Percentiles rank a stretch among this genome's conserved stretches.
Conservation (phyloP, 192 early-diverging fungal genomes). For the Mortierella claussenii region DNA sequence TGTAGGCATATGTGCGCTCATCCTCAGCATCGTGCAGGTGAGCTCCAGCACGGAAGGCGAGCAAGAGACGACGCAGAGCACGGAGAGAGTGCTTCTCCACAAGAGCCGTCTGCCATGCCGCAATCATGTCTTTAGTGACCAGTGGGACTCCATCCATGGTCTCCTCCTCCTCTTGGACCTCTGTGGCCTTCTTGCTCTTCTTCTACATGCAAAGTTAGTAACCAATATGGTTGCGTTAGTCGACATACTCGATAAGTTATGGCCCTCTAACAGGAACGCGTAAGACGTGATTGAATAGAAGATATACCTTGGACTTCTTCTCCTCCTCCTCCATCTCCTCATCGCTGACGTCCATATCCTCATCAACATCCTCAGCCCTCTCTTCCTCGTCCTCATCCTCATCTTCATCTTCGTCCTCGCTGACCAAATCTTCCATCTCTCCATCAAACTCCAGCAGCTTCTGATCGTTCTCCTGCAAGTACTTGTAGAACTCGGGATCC, state of each 20-base stretch:
- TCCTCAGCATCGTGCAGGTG: slow-evolving; percentile 78
- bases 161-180: slow-evolving; percentile 49
- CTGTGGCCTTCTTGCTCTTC: slow-evolving; percentile 39
- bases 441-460: slow-evolving; percentile 83
- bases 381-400: slow-evolving; percentile 47
- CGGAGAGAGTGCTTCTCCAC: slow-evolving; percentile 72
- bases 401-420: slow-evolving; percentile 58
- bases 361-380: slow-evolving; percentile 31
- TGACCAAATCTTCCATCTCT: slow-evolving; percentile 56
- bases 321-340: slow-evolving; percentile 36
- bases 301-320: slow-evolving; percentile 25
- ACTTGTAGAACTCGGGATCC: slow-evolving; percentile 95
- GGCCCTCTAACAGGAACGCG: too few species aligned
- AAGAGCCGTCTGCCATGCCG: slow-evolving; percentile 74
- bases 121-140: slow-evolving; percentile 81
- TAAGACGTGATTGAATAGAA: background rate
- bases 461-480: slow-evolving; percentile 86
- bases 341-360: slow-evolving; percentile 35
- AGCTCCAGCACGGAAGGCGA: slow-evolving; percentile 87
- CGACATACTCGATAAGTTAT: too few species aligned
- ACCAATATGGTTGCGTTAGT: too few species aligned
- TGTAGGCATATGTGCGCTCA: slow-evolving; percentile 66
- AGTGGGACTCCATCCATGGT: slow-evolving; percentile 50
- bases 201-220: slow-evolving; percentile 8
- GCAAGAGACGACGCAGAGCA: slow-evolving; percentile 76